These are phyloP conservation scores for Boletus coccyginus DNA, from an alignment of 768 basidiomycete genomes.

Conservation along the genomic window DNA sequence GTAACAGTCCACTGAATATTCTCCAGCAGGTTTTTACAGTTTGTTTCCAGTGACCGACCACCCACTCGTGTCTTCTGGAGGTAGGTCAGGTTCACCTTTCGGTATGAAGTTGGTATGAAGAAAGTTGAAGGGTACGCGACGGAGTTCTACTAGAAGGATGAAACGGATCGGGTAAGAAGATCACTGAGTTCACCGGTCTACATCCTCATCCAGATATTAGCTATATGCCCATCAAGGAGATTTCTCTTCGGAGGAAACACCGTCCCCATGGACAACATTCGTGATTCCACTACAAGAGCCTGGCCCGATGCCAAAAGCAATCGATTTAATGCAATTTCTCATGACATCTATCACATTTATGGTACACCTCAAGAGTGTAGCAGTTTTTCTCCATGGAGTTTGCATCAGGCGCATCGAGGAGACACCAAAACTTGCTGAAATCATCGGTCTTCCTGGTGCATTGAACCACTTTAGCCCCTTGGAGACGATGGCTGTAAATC, in stretches of 20 bases:
- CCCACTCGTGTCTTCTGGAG: slow-evolving; percentile 78
- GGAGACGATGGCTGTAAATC: slow-evolving; percentile 63
- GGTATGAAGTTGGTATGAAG: background rate
- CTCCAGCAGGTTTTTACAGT: slow-evolving; percentile 63
- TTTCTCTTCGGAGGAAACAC: slow-evolving; percentile 40
- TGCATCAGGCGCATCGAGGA: slow-evolving; percentile 64
- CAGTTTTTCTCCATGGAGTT: slow-evolving; percentile 75
- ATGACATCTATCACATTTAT: slow-evolving; percentile 92
- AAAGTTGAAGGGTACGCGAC: slow-evolving; percentile 69
- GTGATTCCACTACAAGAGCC: slow-evolving; percentile 81
- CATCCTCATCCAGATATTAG: slow-evolving; percentile 33
- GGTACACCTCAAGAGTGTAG: slow-evolving; percentile 66
- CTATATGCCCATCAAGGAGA: slow-evolving; percentile 80
- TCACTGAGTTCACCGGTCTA: too few species aligned
- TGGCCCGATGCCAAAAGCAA: slow-evolving; percentile 66
- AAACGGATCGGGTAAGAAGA: slow-evolving; percentile 70
- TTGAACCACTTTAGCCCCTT: slow-evolving; percentile 52
- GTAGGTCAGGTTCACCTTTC: slow-evolving; percentile 32
- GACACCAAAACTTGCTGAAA: slow-evolving; percentile 44
- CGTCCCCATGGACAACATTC: slow-evolving; percentile 74
- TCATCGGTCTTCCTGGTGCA: slow-evolving; percentile 48
- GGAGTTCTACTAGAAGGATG: slow-evolving; percentile 96
- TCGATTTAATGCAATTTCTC: slow-evolving; percentile 88
- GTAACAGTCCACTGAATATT: background rate
- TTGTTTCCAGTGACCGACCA: slow-evolving; percentile 81